Percentiles rank a stretch among this genome's conserved stretches.
Evolutionary conservation across 345 rosid genomes (phyloP).

Genomic region (Microcos paniculata): DNA sequence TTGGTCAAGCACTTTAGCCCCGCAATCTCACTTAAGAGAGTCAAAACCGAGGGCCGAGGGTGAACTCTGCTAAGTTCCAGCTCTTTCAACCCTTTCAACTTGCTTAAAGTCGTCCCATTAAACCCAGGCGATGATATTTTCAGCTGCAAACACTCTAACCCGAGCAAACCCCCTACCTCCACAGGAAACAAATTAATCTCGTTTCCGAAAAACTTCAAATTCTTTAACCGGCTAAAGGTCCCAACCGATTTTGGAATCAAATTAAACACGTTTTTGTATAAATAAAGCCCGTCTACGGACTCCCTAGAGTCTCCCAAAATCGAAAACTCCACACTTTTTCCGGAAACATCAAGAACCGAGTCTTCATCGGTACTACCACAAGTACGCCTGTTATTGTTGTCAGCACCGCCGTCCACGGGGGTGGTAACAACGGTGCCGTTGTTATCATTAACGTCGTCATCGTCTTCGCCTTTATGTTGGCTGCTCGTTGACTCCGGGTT

Average conservation of each 20-base stretch:
- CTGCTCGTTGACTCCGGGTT: slow-evolving; percentile 16
- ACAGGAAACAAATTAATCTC: slow-evolving; percentile 70
- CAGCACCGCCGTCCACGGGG: background rate
- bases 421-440: background rate
- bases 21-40: slow-evolving; percentile 75
- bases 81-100: slow-evolving; percentile 77
- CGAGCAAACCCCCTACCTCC: slow-evolving; percentile 66
- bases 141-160: slow-evolving; percentile 83
- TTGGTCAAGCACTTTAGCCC: slow-evolving; percentile 76
- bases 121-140: slow-evolving; percentile 67
- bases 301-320: slow-evolving; percentile 38
- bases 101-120: slow-evolving; percentile 56
- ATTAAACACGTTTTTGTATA: slow-evolving; percentile 72
- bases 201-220: slow-evolving; percentile 81
- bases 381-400: background rate
- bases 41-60: slow-evolving; percentile 65
- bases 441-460: background rate
- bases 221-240: slow-evolving; percentile 47
- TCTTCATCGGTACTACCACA: slow-evolving; percentile 40
- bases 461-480: background rate
- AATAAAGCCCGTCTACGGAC: slow-evolving; percentile 57
- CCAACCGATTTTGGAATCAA: slow-evolving; percentile 79
- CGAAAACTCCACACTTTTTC: slow-evolving; percentile 66
- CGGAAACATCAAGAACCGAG: slow-evolving; percentile 67
- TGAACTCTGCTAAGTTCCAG: slow-evolving; percentile 79